Conservation (phyloP, 176 grass and related monocot species). For the Oryza australiensis region DNA sequence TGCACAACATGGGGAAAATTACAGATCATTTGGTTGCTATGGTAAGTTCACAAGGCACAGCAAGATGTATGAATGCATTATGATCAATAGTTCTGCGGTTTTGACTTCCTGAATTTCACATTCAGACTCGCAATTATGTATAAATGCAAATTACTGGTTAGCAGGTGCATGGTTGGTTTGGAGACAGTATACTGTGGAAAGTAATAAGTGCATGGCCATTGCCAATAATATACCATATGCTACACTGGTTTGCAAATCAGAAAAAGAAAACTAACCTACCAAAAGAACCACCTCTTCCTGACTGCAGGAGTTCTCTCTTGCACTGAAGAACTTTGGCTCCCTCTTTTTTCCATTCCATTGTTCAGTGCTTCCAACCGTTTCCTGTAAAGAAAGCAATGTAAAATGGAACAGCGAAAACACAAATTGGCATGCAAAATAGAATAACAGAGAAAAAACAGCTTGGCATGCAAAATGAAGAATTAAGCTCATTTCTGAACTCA, state of each 20-base stretch:
- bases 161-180: slow-evolving; percentile 3
- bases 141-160: slow-evolving; percentile 19
- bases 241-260: slow-evolving; percentile 15
- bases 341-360: slow-evolving; percentile 58
- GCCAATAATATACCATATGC: neutral
- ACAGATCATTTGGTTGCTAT: neutral
- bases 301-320: slow-evolving; percentile 12
- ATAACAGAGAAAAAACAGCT: neutral
- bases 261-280: slow-evolving; percentile 27
- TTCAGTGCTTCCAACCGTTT: slow-evolving; percentile 85
- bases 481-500: neutral
- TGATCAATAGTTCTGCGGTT: neutral
- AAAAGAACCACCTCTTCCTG: slow-evolving; percentile 47
- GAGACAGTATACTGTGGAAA: neutral
- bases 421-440: neutral
- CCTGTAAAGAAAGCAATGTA: slow-evolving; percentile 31
- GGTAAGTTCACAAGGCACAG: neutral
- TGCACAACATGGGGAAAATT: neutral
- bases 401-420: neutral
- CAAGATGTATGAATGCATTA: neutral
- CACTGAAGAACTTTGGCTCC: slow-evolving; percentile 18
- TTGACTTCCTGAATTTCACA: neutral
- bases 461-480: neutral
- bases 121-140: neutral
- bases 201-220: neutral